These are phyloP conservation scores for Camelina sativa DNA, from an alignment of 345 rosid species.

Conservation along the genomic window DNA sequence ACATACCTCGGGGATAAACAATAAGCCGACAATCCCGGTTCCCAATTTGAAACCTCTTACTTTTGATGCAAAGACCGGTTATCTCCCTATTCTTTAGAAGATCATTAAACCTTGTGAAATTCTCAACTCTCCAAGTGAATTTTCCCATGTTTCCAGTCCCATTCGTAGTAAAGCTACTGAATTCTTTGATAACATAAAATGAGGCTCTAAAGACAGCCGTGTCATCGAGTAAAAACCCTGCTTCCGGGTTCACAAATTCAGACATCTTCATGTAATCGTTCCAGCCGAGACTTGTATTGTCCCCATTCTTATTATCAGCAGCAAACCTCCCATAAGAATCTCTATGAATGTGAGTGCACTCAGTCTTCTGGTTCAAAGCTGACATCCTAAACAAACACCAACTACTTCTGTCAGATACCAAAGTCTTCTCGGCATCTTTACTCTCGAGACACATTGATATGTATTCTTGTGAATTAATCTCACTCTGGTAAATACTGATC, in stretches of 20 bases:
- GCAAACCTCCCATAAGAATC: conserved; percentile 96
- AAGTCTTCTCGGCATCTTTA: conserved; percentile 81
- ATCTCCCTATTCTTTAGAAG: conserved; percentile 96
- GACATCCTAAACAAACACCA: conserved; percentile 99
- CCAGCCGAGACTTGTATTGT: conserved; percentile 97
- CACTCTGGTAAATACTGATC: conserved; percentile 91
- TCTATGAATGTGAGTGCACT: conserved; percentile 85
- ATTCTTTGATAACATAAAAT: conserved; percentile 91
- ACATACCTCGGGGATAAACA: conserved; percentile 98
- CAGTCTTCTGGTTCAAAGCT: conserved; percentile 84
- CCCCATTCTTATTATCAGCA: conserved; percentile 92
- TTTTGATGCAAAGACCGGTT: conserved; percentile 95
- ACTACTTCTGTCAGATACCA: conserved; percentile 77
- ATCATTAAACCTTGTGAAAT: conserved; percentile 92
- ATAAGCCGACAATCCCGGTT: conserved; percentile 97
- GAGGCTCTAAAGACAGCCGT: conserved; percentile 91
- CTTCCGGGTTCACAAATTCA: conserved; percentile 73
- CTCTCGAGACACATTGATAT: conserved; percentile 98
- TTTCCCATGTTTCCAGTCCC: conserved; percentile 89
- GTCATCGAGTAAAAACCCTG: conserved; percentile 83
- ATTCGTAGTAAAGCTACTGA: conserved; percentile 69
- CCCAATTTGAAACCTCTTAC: conserved; percentile 98
- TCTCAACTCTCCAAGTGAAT: conserved; percentile 89
- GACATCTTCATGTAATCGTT: conserved; percentile 95
- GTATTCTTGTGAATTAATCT: conserved; percentile 78